Evolutionary conservation across 179 eudicot species (phyloP), one percentile per base, ranked within the genome.

Genomic region (Sideroxylon spinosum): DNA sequence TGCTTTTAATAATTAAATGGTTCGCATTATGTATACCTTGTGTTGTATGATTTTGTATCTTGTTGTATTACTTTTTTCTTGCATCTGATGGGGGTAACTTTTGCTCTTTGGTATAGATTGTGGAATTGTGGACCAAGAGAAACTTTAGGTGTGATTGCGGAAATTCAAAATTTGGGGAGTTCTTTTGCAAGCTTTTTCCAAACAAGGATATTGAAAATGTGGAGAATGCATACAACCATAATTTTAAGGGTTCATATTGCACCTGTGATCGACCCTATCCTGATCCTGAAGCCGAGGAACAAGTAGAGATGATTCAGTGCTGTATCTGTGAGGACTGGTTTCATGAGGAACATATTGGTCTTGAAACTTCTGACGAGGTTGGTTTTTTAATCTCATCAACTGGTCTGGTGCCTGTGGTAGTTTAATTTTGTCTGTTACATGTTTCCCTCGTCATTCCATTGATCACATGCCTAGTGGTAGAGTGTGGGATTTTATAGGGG

Each of bases 261-360:
- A 90, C 94, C 19, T 93, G 99, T 78, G 88, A 83, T 68, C 96
- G 90, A 74, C 94, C 94, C n/a, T 95, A 95, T 82, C 98, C 99
- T 70, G 99, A 95, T 88, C 99, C 98, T n/a, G 88, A 89, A 82
- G 90, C 78, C 71, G 96, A 93, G 82, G 94, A 88, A 68, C 94
- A 91, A 81, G 94, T 87, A 78, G 99, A 90, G 84, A 95, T 91
- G 97, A 81, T 93, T 44, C 99, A 95, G 66, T 95, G 99, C 81
- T 91, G 97, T 80, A 77, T 93, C 78, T 95, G 98, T 79, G 99
- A 95, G 86, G 99, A 95, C 82, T 95, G 99, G 99, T 93, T 91
- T 86, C 99, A 95, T 79, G 91, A 89, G 78, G 94, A 88, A 73
- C 99, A 95, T 82, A 89, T 95, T 76, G 98, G 98, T 73, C 91